phyloP scores from a whole-genome alignment of 2,329 filamentous ascomycete genomes.

The Chrysosporium keratinophilum region DNA sequence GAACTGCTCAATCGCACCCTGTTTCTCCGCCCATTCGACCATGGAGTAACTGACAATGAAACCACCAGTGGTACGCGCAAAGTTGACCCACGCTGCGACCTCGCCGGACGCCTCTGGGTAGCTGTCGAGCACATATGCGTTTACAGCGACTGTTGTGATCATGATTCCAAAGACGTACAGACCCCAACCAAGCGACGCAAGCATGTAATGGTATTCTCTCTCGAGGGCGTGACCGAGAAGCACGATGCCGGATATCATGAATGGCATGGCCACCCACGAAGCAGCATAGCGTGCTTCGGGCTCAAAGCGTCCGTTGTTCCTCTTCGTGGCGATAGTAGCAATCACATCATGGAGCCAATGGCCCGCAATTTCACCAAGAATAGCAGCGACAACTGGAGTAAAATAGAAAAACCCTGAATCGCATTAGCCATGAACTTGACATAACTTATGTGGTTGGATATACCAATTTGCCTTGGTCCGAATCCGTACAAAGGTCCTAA shows the following conservation, averaged over 20 bases:
- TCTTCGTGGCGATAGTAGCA: conserved; percentile 36
- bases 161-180: conserved; percentile 48
- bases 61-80: conserved; percentile 41
- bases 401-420: conserved; percentile 45
- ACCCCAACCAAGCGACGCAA: conserved; percentile 42
- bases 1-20: conserved; percentile 38
- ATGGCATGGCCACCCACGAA: conserved; percentile 39
- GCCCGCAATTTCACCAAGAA: conserved; percentile 45
- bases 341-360: conserved; percentile 49
- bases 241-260: conserved; percentile 43
- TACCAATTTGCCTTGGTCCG: conserved; percentile 42
- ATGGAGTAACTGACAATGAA: conserved; percentile 47
- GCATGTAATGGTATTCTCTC: conserved; percentile 44
- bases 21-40: conserved; percentile 40
- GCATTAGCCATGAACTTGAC: background rate
- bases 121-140: conserved; percentile 44
- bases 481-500: conserved; percentile 44
- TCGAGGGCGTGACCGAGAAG: conserved; percentile 46
- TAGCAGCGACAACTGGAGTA: conserved; percentile 45
- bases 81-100: conserved; percentile 45
- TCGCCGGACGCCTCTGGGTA: conserved; percentile 49
- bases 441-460: background rate
- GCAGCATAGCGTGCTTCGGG: conserved; percentile 46
- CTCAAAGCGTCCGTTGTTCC: conserved; percentile 45
- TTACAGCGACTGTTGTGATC: conserved; percentile 44